Percentiles rank a stretch among this genome's conserved stretches.
These are phyloP conservation scores for Ceratocystiopsis minuta DNA, from an alignment of 2,329 filamentous ascomycete species.

Conservation along the genomic window DNA sequence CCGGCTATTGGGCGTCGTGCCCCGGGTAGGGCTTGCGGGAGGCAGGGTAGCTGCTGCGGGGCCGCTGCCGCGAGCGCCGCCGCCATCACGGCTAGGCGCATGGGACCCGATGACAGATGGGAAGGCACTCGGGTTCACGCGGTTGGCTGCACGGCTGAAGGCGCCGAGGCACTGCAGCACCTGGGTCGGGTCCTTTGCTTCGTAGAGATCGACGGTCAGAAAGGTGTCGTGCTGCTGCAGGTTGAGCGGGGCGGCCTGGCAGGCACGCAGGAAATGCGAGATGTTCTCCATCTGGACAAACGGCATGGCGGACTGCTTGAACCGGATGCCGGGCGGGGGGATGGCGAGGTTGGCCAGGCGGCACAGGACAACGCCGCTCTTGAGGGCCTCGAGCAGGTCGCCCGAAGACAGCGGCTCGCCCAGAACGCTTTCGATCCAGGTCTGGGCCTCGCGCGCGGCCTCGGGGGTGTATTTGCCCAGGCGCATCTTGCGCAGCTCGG, in stretches of 20 bases:
- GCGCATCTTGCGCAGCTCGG: conserved; percentile 85
- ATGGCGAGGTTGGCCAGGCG: conserved; percentile 69
- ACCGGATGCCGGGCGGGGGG: conserved; percentile 64
- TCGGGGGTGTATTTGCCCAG: conserved; percentile 83
- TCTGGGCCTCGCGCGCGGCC: conserved; percentile 66
- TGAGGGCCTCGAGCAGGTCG: conserved; percentile 71
- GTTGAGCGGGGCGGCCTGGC: conserved; percentile 67
- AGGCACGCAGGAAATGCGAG: conserved; percentile 80
- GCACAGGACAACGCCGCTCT: conserved; percentile 85
- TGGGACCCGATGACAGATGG: conserved; percentile 60
- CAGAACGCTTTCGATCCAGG: conserved; percentile 72
- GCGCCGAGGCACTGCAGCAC: conserved; percentile 83
- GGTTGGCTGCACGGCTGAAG: conserved; percentile 74
- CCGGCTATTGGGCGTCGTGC: conserved; percentile 23
- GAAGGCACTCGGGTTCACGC: conserved; percentile 55
- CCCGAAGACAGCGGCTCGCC: conserved; percentile 52
- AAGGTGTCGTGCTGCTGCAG: conserved; percentile 90
- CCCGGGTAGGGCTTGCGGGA: neutral
- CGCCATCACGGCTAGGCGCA: conserved; percentile 24
- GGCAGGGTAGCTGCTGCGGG: conserved; percentile 9
- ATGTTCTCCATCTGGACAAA: conserved; percentile 99
- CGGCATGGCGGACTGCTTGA: conserved; percentile 84
- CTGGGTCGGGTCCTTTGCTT: conserved; percentile 88
- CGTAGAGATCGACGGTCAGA: conserved; percentile 89
- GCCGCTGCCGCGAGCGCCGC: conserved; percentile 29